Percentiles rank a stretch among this genome's conserved stretches.
Conservation (phyloP, 495 filamentous ascomycete genomes). For the Filosporella fistucella region DNA sequence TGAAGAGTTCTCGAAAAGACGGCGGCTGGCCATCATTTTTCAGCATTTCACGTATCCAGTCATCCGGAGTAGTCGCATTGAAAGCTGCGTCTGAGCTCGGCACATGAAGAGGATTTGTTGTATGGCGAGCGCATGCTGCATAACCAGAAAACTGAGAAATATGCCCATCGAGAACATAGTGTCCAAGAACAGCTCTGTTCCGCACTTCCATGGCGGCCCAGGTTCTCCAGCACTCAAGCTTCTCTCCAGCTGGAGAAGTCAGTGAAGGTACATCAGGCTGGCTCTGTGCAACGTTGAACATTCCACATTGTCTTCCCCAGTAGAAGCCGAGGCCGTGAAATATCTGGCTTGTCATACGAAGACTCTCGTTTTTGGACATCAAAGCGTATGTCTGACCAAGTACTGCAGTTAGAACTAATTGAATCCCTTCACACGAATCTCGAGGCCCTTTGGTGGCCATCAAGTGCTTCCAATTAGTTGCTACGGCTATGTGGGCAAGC, state of each 20-base stretch:
- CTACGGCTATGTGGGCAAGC: slow-evolving; percentile 10
- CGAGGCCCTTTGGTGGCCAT: slow-evolving; percentile 12
- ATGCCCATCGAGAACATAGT: slow-evolving; percentile 42
- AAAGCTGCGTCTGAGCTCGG: slow-evolving; percentile 38
- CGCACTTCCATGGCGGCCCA: slow-evolving; percentile 43
- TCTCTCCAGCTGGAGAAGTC: slow-evolving; percentile 29
- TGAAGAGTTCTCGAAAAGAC: slow-evolving; percentile 37
- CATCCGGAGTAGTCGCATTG: slow-evolving; percentile 35
- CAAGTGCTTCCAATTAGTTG: slow-evolving; percentile 6
- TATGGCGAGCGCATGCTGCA: slow-evolving; percentile 35
- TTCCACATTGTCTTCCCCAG: slow-evolving; percentile 8
- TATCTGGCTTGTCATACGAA: slow-evolving; percentile 5
- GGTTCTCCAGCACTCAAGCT: slow-evolving; percentile 37
- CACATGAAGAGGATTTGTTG: slow-evolving; percentile 34
- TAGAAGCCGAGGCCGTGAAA: slow-evolving; percentile 10
- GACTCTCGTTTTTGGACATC: slow-evolving; percentile 8
- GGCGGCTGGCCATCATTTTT: slow-evolving; percentile 25
- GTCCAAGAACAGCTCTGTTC: slow-evolving; percentile 40
- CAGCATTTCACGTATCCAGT: slow-evolving; percentile 38
- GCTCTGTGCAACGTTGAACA: background rate
- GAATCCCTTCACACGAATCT: slow-evolving; percentile 7
- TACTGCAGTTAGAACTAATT: slow-evolving; percentile 5
- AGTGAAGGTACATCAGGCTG: slow-evolving; percentile 22
- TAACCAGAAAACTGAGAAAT: slow-evolving; percentile 42
- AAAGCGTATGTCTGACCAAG: slow-evolving; percentile 10